Evolutionary conservation across 352 stramenopile genomes (phyloP).

Genomic region (Phytophthora colocasiae): DNA sequence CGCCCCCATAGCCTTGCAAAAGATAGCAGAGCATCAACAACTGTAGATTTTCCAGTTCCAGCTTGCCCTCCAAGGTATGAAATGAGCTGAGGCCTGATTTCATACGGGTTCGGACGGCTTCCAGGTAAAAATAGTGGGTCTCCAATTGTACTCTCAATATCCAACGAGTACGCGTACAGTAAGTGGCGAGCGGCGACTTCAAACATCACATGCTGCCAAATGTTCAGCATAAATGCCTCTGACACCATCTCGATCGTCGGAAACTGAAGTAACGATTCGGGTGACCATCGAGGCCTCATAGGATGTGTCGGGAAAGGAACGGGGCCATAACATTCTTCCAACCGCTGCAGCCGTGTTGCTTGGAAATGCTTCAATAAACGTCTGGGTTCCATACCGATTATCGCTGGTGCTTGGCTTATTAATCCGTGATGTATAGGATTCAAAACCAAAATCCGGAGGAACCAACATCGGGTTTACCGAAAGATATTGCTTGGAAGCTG

Average conservation of each 20-base stretch:
- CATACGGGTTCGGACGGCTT: slow-evolving; percentile 11
- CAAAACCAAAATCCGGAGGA: neutral
- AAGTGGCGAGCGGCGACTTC: slow-evolving; percentile 7
- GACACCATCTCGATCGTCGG: slow-evolving; percentile 22
- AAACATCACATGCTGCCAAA: slow-evolving; percentile 41
- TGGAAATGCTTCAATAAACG: too few relatives aligned
- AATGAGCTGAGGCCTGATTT: slow-evolving; percentile 11
- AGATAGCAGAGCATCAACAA: slow-evolving; percentile 2
- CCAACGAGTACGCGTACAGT: slow-evolving; percentile 18
- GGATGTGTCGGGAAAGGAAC: neutral
- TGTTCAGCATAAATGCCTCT: slow-evolving; percentile 26
- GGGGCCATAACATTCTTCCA: slow-evolving; percentile 17
- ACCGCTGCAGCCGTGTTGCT: slow-evolving; percentile 6
- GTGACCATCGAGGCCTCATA: neutral
- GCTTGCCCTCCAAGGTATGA: slow-evolving; percentile 16
- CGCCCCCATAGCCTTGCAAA: slow-evolving; percentile 3
- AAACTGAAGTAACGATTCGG: slow-evolving; percentile 13
- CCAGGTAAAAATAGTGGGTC: slow-evolving; percentile 13
- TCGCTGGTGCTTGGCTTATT: neutral
- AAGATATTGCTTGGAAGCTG: neutral
- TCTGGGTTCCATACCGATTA: slow-evolving; percentile 2
- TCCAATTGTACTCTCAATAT: neutral
- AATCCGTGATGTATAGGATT: neutral
- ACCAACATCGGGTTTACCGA: neutral
- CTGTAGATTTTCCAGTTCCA: slow-evolving; percentile 15